Base-by-base conservation (phyloP, 2,329 filamentous ascomycete genomes). In the Chaetomium strumarium region DNA sequence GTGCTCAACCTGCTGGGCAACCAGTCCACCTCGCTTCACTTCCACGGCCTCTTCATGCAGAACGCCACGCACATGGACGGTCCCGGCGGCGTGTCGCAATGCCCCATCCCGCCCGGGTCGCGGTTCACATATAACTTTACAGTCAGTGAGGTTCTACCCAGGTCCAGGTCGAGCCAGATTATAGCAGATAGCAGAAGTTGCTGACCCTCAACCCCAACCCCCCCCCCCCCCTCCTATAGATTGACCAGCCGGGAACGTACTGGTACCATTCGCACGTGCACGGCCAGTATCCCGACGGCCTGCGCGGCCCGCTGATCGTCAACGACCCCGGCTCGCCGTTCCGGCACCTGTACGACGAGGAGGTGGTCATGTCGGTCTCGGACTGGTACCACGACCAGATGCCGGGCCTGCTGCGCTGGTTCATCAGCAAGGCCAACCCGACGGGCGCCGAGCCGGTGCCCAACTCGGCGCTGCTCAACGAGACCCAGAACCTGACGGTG, bases 201-300 rank as follows among this genome's bases (percentile, higher is more conserved):
- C n/a, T n/a, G n/a, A n/a, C n/a, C n/a, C n/a, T n/a, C n/a, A n/a
- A n/a, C n/a, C n/a, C n/a, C n/a, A n/a, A n/a, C n/a, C n/a, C n/a
- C n/a, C n/a, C n/a, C n/a, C n/a, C n/a, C n/a, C n/a, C n/a, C n/a
- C n/a, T n/a, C 12, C 5, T 7, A 12, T 56, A 77, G 84, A 66
- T 77, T 50, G 64, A 81, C 45, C 85, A 88, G 70, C 76, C 83
- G 0, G 87, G 86, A 29, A 88, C 85, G 1, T 90, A 88, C 67
- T 90, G 86, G 87, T 91, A 90, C 60, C 85, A 89, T 65, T 85
- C 82, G 5, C 85, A 89, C 63, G 75, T 76, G 19, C 74, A 75
- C 56, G 82, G 77, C 20, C 84, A 87, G 64, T 88, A 88, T 57
- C 84, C 85, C 1, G 85, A 89, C 64, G 85, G 85, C 11, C 72